Conservation (phyloP, 2,329 filamentous ascomycete genomes). For the Penicillium occitanis region DNA sequence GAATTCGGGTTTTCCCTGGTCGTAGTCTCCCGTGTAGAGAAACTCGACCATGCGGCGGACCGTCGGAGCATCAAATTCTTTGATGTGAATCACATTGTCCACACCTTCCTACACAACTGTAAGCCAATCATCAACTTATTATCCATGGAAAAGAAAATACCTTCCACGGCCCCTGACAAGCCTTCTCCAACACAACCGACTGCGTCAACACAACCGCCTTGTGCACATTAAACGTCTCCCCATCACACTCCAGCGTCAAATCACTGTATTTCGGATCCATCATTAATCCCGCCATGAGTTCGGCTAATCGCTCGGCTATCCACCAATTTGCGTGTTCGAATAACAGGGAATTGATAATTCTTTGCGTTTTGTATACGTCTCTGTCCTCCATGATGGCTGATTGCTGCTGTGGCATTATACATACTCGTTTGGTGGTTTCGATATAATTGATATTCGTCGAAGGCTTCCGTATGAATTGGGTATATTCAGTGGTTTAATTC, state of each 20-base stretch:
- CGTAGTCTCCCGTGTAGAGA: slow-evolving; percentile 3
- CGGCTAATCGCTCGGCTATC: neutral
- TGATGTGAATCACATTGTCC: slow-evolving; percentile 13
- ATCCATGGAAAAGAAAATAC: neutral
- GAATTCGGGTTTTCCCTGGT: neutral
- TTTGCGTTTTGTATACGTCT: neutral
- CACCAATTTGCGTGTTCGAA: neutral
- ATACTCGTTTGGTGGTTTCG: neutral
- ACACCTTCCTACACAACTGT: slow-evolving; percentile 19
- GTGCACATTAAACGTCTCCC: slow-evolving; percentile 12
- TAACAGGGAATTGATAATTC: neutral
- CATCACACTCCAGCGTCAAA: slow-evolving; percentile 18
- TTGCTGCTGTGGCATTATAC: neutral
- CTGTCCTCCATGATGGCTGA: neutral
- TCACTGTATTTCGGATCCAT: slow-evolving; percentile 12
- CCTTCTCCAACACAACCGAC: slow-evolving; percentile 14
- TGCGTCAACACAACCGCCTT: slow-evolving; percentile 17
- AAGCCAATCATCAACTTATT: neutral
- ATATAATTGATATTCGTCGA: neutral
- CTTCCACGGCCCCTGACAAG: slow-evolving; percentile 11
- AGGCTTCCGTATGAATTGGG: neutral
- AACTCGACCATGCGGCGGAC: slow-evolving; percentile 14
- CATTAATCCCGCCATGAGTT: neutral
- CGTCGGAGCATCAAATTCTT: slow-evolving; percentile 15
- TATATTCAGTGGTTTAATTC: neutral